Evolutionary conservation across 768 basidiomycete species (phyloP), one percentile per base, ranked within the genome.

Genomic region (Boletus patriciae): DNA sequence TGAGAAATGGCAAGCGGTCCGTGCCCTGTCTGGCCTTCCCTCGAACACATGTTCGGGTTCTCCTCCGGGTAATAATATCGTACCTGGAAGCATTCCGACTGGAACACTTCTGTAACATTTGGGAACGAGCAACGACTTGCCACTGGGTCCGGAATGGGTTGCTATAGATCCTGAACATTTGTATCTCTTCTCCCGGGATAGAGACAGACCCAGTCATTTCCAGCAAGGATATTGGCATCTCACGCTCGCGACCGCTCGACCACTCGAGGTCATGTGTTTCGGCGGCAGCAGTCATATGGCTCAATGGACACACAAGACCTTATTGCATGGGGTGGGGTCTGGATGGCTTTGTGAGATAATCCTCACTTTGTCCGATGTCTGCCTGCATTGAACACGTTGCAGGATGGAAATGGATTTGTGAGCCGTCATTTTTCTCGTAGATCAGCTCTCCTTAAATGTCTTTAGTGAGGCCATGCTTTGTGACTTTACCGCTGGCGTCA

Each of bases 191-290:
- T 79, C 79, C 54, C 36, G 59, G 11, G 50, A 48, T 13, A 1
- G n/a, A n/a, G n/a, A n/a, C n/a, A n/a, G n/a, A 3, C 7, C 9
- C 11, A 8, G 0, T 13, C 3, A 5, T 38, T 2, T 5, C 13
- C 50, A 34, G 23, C 5, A 50, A 46, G 58, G n/a, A 31, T 67
- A 65, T 12, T 61, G 65, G 65, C 54, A 54, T 13, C 36, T 67
- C 16, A 61, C 62, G 3, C 50, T 66, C 4, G 60, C 43, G 8
- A 43, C 61, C 13, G 63, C 61, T 33, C 62, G 68, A 18, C 66
- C 78, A 1, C 62, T 83, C 33, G 78, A 76, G 37, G 64, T 83
- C 4, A 52, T 83, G 8, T 82, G 83, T 58, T 83, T 83, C 41
- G 82, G 83, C 49, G 81, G 82, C 0, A 78, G 67, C 43, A 80